Base-by-base conservation (phyloP, 1,284 basidiomycete species). In the Takashimella tepidaria region DNA sequence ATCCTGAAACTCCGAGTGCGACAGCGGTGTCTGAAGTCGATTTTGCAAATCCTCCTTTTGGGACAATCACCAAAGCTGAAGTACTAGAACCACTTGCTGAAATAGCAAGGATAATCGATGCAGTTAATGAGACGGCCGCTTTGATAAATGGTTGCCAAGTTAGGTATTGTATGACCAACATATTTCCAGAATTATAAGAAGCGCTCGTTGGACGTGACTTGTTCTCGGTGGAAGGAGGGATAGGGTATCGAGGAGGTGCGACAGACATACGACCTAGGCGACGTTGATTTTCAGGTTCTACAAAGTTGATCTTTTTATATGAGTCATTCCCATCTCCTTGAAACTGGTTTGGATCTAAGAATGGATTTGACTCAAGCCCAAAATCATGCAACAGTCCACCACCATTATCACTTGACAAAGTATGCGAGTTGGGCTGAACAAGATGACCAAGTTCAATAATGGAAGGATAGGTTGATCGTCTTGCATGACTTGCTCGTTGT, bases 181-280 rank as follows among this genome's bases (percentile, higher is more conserved):
- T n/a, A n/a, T n/a, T n/a, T n/a, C n/a, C n/a, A 8, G 31, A 8
- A 16, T 8, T 8, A 8, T 16, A 16, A 37, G 31, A 8, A 16
- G 31, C 10, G 8, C 10, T 16, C 31, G 31, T 37, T 8, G 31
- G 31, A 8, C 31, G 31, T 23, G 27, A 26, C 23, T 41, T 31
- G 40, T 22, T n/a, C 45, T 21, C 49, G 21, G 23, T 43, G 3
- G 37, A 40, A 40, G 59, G 53, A 16, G 61, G 59, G 8, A 65
- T 23, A 5, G 64, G 58, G 50, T 69, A 69, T 42, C 66, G 47
- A 1, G 67, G 61, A 1, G 66, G 50, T 5, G 66, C 68, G 19
- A 66, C 61, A 23, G 68, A 68, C 68, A 69, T 69, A 21, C 66
- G 45, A 3, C 68, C 68, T 22, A 69, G 49, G 13, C 53, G 55